Conservation (phyloP, 371 early-diverging fungal genomes). For the Neoconidiobolus thromboides region DNA sequence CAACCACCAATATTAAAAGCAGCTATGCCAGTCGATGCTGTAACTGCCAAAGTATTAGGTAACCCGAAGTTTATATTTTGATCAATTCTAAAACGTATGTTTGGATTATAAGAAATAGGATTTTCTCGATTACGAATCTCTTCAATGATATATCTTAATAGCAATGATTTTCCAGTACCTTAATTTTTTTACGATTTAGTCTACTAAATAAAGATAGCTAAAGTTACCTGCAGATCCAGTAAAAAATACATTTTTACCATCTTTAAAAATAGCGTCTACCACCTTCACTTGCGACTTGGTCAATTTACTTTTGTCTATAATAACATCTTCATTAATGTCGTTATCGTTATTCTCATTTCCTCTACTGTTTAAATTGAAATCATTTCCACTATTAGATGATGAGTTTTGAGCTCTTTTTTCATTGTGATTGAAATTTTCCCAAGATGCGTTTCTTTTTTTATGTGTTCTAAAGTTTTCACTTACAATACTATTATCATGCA, state of each 20-base stretch:
- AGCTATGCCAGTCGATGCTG: slow-evolving; percentile 12
- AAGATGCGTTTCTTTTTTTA: too few relatives aligned
- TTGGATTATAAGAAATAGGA: too few relatives aligned
- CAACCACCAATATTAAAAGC: slow-evolving; percentile 26
- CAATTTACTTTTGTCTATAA: too few relatives aligned
- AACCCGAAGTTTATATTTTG: neutral
- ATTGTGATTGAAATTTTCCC: too few relatives aligned
- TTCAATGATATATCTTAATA: neutral
- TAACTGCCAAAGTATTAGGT: neutral
- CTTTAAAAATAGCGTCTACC: neutral
- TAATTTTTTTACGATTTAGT: neutral
- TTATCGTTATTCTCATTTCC: too few relatives aligned
- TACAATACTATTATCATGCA: too few relatives aligned
- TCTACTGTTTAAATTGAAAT: too few relatives aligned
- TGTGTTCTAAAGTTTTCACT: too few relatives aligned
- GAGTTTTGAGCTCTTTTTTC: too few relatives aligned
- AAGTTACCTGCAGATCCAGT: slow-evolving; percentile 22
- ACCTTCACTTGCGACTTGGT: neutral
- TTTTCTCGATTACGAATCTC: neutral
- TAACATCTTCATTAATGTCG: too few relatives aligned
- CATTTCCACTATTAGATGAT: too few relatives aligned
- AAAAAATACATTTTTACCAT: slow-evolving; percentile 26
- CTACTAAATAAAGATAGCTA: neutral
- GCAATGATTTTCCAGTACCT: neutral
- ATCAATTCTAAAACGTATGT: neutral